Evolutionary conservation across 495 filamentous ascomycete genomes (phyloP).

Genomic region (Penicillium daleae): DNA sequence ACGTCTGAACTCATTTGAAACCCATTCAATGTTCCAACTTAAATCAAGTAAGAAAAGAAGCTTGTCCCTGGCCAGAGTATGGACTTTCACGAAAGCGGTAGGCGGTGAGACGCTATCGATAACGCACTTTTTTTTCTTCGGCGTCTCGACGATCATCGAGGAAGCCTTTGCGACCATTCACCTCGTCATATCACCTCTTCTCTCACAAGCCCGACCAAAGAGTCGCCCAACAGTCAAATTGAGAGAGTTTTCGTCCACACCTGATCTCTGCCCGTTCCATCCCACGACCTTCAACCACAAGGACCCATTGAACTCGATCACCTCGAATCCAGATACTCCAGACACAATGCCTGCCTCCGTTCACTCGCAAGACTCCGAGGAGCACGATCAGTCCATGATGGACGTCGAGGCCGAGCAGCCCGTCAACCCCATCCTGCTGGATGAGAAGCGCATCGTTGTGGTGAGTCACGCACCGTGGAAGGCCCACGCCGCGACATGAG

Average conservation of each 20-base stretch:
- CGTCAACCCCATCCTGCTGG: slow-evolving; percentile 47
- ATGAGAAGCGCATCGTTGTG: slow-evolving; percentile 59
- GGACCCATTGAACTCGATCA: not conserved
- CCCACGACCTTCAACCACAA: not conserved
- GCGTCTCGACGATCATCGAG: not conserved
- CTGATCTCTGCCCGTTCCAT: not conserved
- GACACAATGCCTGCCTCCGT: slow-evolving; percentile 48
- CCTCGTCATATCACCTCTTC: not conserved
- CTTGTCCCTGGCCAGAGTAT: not conserved
- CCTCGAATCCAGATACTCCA: not conserved
- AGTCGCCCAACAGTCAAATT: not conserved
- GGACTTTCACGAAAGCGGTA: slow-evolving; percentile 5
- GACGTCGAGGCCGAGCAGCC: slow-evolving; percentile 41
- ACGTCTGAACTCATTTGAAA: not conserved
- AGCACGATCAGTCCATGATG: slow-evolving; percentile 56
- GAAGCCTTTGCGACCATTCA: not conserved
- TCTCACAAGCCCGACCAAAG: not conserved
- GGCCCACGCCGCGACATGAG: not conserved
- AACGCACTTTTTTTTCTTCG: slow-evolving; percentile 38
- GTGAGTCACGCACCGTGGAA: slow-evolving; percentile 42
- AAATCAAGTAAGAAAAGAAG: not conserved
- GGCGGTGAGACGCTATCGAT: slow-evolving; percentile 40
- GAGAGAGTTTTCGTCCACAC: too few species aligned
- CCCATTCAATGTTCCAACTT: not conserved
- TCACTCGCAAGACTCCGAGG: slow-evolving; percentile 43